Base-by-base conservation (phyloP, 441 rosid genomes). In the Eruca vesicaria region DNA sequence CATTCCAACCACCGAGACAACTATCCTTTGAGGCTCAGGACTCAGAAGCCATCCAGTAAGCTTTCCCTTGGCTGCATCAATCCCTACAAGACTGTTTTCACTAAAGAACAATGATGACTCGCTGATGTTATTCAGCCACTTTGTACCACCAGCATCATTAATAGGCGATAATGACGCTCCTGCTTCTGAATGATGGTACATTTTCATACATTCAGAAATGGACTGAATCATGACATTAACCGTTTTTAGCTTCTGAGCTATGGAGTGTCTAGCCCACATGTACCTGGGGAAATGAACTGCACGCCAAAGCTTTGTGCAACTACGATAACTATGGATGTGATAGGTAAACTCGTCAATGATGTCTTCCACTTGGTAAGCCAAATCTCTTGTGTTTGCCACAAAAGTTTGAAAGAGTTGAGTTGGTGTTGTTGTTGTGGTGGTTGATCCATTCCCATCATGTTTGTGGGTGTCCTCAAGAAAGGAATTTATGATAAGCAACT, bases 311-410 rank as follows among this genome's bases (percentile, higher is more conserved):
- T 74, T 57, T 19, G 52, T 15, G 71, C 64, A 53, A 21, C 33
- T 59, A 16, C 28, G 76, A 5, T 60, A 63, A 43, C 35, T 50
- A 26, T 52, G 75, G 63, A 41, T 43, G 31, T 74, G 75, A 53
- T 65, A 82, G 2, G 57, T 23, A 76, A 76, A 82, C 58, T 79
- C 83, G 31, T 81, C 84, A 1, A 79, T 66, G 35, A 74, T 77
- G 82, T 80, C 79, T 76, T 82, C 81, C 11, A 74, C 75, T 59
- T 79, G 75, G 55, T 73, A 72, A 23, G 84, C 82, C 29, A 78
- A 5, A 35, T 79, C 76, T 33, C 80, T 80, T n/a, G 71, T 66
- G 52, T 52, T 81, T 63, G 58, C 43, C 45, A 77, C 84, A 81
- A 79, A 78, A 5, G 68, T 74, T 45, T 53, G 78, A 32, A 72